Evolutionary conservation across 2,329 filamentous ascomycete species (phyloP).

Genomic region (Nemania serpens): DNA sequence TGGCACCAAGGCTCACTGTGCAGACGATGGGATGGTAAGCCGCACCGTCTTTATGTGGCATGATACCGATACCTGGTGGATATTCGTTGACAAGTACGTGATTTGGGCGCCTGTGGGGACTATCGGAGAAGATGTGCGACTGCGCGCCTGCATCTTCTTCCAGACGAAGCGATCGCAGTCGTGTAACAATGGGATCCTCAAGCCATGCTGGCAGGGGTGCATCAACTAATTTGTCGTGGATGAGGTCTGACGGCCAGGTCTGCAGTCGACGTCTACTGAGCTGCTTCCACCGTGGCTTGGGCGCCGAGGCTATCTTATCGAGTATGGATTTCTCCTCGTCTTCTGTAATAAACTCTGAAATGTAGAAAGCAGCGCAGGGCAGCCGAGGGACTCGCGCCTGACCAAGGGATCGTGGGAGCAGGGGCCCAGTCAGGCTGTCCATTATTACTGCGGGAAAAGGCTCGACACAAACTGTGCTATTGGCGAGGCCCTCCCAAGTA

Average conservation of each 20-base stretch:
- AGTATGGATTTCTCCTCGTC: constrained; percentile 75
- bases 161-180: constrained; percentile 56
- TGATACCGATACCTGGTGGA: constrained; percentile 84
- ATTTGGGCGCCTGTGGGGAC: constrained; percentile 79
- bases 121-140: constrained; percentile 59
- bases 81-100: constrained; percentile 97
- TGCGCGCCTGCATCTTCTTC: constrained; percentile 34
- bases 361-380: constrained; percentile 76
- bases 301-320: constrained; percentile 67
- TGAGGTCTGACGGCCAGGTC: constrained; percentile 84
- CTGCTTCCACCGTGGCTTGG: constrained; percentile 81
- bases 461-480: constrained; percentile 1
- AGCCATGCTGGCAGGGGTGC: constrained; percentile 78
- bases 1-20: constrained; percentile 82
- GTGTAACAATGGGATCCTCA: constrained; percentile 67
- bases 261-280: constrained; percentile 89
- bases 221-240: constrained; percentile 76
- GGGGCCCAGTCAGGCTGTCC: constrained; percentile 19
- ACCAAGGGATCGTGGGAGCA: constrained; percentile 55
- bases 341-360: constrained; percentile 78
- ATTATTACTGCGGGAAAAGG: constrained; percentile 17
- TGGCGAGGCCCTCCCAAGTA: background rate
- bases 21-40: constrained; percentile 89
- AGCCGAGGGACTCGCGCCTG: constrained; percentile 57
- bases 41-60: constrained; percentile 91